Percentiles rank a stretch among this genome's conserved stretches.
phyloP scores from a whole-genome alignment of 2,329 filamentous ascomycete genomes.

The Colletotrichum chlorophyti region DNA sequence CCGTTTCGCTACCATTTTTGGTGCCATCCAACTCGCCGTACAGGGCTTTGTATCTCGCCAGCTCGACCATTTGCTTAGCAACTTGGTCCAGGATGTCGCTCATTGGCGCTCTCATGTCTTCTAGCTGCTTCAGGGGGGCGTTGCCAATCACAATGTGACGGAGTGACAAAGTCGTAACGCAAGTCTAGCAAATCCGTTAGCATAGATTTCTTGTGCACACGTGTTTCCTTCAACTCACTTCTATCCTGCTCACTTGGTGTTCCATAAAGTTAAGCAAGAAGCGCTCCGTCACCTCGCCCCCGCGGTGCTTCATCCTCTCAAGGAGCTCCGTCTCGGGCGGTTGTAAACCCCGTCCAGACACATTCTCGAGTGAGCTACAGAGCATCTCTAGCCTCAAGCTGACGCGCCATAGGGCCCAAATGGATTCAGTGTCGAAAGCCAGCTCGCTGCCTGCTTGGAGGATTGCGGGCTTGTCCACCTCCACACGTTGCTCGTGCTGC shows the following conservation, averaged over 20 bases:
- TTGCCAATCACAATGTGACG: constrained; percentile 81
- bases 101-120: constrained; percentile 82
- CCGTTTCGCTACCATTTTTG: constrained; percentile 42
- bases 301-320: constrained; percentile 69
- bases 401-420: constrained; percentile 91
- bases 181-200: constrained; percentile 65
- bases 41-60: constrained; percentile 64
- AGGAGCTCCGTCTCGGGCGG: constrained; percentile 84
- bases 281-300: constrained; percentile 86
- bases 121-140: constrained; percentile 65
- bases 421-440: constrained; percentile 78
- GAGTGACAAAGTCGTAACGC: constrained; percentile 78
- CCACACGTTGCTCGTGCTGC: constrained; percentile 51
- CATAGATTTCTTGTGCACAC: background rate
- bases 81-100: constrained; percentile 70
- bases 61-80: constrained; percentile 65
- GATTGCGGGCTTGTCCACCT: constrained; percentile 62
- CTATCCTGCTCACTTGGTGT: constrained; percentile 93
- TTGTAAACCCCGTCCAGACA: constrained; percentile 68
- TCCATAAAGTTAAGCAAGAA: constrained; percentile 91
- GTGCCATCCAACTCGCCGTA: constrained; percentile 53
- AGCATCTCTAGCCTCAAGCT: constrained; percentile 91
- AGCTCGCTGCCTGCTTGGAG: constrained; percentile 71
- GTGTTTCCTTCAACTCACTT: constrained; percentile 66
- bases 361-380: constrained; percentile 84